Conservation (phyloP, 1,284 basidiomycete species). For the Cerrena zonata region DNA sequence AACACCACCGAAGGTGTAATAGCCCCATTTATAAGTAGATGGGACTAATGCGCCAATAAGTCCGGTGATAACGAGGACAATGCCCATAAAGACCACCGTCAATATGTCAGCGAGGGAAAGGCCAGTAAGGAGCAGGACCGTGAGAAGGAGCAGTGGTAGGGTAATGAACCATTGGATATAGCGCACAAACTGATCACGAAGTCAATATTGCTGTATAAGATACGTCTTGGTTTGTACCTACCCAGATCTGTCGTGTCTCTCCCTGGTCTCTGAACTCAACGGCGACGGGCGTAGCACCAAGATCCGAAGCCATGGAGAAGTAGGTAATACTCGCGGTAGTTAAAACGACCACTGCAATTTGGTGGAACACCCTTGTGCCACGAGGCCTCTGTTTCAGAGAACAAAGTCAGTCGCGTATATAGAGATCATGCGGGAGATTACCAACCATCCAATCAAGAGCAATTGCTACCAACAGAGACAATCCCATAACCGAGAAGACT, state of each 20-base stretch:
- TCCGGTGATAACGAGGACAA: slow-evolving; percentile 45
- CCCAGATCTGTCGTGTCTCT: slow-evolving; percentile 48
- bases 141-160: slow-evolving; percentile 50
- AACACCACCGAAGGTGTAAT: slow-evolving; percentile 40
- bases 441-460: slow-evolving; percentile 30
- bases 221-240: slow-evolving; percentile 23
- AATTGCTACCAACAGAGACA: slow-evolving; percentile 31
- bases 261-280: slow-evolving; percentile 41
- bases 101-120: slow-evolving; percentile 50
- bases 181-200: slow-evolving; percentile 33
- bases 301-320: slow-evolving; percentile 58
- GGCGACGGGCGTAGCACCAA: slow-evolving; percentile 45
- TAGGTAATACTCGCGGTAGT: slow-evolving; percentile 39
- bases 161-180: slow-evolving; percentile 59
- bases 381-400: slow-evolving; percentile 27
- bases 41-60: slow-evolving; percentile 45
- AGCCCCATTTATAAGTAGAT: slow-evolving; percentile 49
- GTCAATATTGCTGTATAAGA: not conserved
- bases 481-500: slow-evolving; percentile 40
- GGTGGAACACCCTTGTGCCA: slow-evolving; percentile 43
- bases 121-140: slow-evolving; percentile 46
- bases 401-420: not conserved
- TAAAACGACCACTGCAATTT: slow-evolving; percentile 41
- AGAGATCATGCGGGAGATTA: not conserved
- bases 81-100: slow-evolving; percentile 47